Base-by-base conservation (phyloP, 495 filamentous ascomycete species). In the Ascobolus immersus region DNA sequence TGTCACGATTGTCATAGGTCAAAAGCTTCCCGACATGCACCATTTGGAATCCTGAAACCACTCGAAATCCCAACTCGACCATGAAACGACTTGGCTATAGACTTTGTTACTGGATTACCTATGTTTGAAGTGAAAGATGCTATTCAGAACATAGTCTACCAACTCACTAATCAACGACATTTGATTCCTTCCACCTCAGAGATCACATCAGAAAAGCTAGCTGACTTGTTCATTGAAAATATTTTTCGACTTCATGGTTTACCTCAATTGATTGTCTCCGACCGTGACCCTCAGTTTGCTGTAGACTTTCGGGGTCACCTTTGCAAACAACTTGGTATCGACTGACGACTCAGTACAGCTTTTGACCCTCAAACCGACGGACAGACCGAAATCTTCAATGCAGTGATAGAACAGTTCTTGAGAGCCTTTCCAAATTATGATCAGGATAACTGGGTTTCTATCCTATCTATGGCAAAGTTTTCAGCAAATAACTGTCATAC, bases 261-360 rank as follows among this genome's bases (percentile, higher is more conserved):
- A 4, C 36, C 37, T 8, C 17, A 34, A 1, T 17, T 17, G 4
- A 39, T 43, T 9, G 26, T 43, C 7, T 43, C 28, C 1, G 39
- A 36, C 13, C 21, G 26, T 3, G 18, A 29, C 14, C 12, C 29
- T 0, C 24, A 37, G 19, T 45, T 45, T 5, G 21, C 23, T 3
- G 15, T 7, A 4, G 27, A 35, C 2, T 45, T 43, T 21, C 40
- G 33, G 43, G n/a, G n/a, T n/a, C n/a, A n/a, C n/a, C n/a, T n/a
- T n/a, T n/a, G n/a, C n/a, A n/a, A n/a, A n/a, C n/a, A n/a, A n/a
- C n/a, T n/a, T n/a, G n/a, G n/a, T n/a, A n/a, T n/a, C n/a, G n/a
- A n/a, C n/a, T n/a, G n/a, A n/a, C n/a, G n/a, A n/a, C n/a, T n/a
- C n/a, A n/a, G n/a, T n/a, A n/a, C n/a, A n/a, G n/a, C n/a, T n/a